Evolutionary conservation across 192 early-diverging fungal species (phyloP).

Genomic region (Linnemannia zychae): DNA sequence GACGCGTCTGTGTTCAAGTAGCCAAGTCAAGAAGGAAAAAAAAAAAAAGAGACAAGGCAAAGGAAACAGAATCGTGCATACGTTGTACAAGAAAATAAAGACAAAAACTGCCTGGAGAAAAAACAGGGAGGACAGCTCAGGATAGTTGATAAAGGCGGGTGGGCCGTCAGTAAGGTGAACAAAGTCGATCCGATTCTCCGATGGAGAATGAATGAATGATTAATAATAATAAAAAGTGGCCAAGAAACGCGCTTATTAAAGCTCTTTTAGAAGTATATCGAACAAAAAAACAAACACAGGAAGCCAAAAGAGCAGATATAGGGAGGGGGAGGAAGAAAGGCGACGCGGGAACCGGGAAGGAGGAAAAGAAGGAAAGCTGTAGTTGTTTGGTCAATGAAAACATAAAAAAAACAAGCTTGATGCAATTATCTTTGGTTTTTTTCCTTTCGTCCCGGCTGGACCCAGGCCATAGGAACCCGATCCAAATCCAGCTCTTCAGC

Average conservation of each 20-base stretch:
- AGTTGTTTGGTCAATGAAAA: not conserved
- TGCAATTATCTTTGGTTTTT: not conserved
- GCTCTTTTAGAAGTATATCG: not conserved
- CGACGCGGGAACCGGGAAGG: not conserved
- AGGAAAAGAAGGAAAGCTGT: not conserved
- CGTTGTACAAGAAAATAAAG: too few relatives aligned
- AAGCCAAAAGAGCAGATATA: not conserved
- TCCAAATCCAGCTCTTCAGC: not conserved
- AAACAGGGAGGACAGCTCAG: too few relatives aligned
- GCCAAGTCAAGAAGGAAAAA: too few relatives aligned
- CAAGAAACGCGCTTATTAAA: not conserved
- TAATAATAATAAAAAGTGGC: too few relatives aligned
- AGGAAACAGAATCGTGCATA: too few relatives aligned
- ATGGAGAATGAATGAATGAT: too few relatives aligned
- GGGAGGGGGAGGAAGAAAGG: not conserved
- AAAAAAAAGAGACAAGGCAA: too few relatives aligned
- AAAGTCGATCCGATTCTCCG: too few relatives aligned
- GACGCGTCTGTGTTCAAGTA: too few relatives aligned
- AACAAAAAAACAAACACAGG: not conserved
- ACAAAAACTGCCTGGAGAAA: too few relatives aligned
- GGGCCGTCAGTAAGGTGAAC: too few relatives aligned
- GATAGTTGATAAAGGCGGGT: too few relatives aligned
- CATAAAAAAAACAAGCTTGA: not conserved
- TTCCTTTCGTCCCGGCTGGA: not conserved
- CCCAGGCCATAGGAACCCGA: constrained; percentile 3